Evolutionary conservation across 1,139 yeast genomes (phyloP), one percentile per base, ranked within the genome.

Genomic region (Kodamaea arcana): DNA sequence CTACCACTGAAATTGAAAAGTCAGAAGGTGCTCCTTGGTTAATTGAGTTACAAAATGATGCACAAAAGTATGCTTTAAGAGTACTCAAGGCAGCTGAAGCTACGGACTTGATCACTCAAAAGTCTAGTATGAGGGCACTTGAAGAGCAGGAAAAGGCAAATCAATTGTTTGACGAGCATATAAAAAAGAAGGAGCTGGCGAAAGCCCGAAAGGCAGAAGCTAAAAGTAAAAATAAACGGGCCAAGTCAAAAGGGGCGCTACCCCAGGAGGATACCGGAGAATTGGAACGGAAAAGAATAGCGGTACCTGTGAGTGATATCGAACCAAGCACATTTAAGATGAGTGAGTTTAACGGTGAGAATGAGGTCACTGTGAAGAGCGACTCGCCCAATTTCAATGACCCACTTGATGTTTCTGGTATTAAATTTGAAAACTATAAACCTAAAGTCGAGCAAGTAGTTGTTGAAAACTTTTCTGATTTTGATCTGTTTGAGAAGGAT

Each of bases 311-410:
- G 8, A 24, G 32, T 6, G 40, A 37, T 12, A 27, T 31, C 8
- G 15, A 37, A 15, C 27, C 37, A 4, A 37, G 40, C 31, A 50
- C 48, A 22, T 59, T 60, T 36, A 49, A 51, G 33, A 53, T 60
- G 41, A 40, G 45, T 15, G 62, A 58, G 13, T 59, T 58, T 35
- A 47, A 34, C 22, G 33, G 31, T 17, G 21, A 24, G 28, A 27
- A 27, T 3, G 32, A 30, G 3, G 23, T 11, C 10, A 11, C 23
- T 8, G 26, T 11, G 6, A 24, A 24, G 13, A n/a, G n/a, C n/a
- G n/a, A n/a, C n/a, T n/a, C n/a, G n/a, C 13, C 13, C 6, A 14
- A 24, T 24, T 12, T n/a, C 12, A 30, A 36, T 11, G 15, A 16
- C n/a, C 27, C 24, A 11, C 24, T 29, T 10, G 16, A 31, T 15